Evolutionary conservation across 2,329 filamentous ascomycete genomes (phyloP).

Genomic region (Aspergillus amoenus): DNA sequence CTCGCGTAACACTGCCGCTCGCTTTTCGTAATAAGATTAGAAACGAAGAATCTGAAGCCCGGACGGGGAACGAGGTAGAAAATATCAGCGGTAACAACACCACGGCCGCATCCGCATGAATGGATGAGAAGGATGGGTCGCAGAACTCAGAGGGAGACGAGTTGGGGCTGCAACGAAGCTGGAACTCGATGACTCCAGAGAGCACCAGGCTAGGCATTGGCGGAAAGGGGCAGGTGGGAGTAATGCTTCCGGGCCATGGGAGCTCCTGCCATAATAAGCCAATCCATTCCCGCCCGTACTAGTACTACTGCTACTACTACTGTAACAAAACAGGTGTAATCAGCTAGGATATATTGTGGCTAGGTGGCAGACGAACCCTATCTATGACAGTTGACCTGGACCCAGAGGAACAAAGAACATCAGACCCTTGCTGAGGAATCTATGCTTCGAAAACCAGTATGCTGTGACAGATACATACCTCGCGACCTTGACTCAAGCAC

Average conservation of each 20-base stretch:
- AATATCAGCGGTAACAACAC: constrained; percentile 22
- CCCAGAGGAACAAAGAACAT: background rate
- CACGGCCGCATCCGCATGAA: constrained; percentile 4
- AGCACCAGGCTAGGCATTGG: no score
- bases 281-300: background rate
- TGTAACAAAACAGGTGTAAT: background rate
- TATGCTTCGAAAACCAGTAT: background rate
- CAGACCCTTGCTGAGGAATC: background rate
- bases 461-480: background rate
- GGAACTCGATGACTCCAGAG: no score
- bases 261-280: constrained; percentile 7
- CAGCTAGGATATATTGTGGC: background rate
- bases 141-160: background rate
- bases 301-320: background rate
- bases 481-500: constrained; percentile 7
- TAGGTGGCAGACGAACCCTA: background rate
- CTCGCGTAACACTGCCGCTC: constrained; percentile 6
- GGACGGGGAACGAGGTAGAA: constrained; percentile 14
- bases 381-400: background rate
- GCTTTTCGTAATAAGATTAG: constrained; percentile 35
- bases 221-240: background rate
- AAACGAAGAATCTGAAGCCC: constrained; percentile 17
- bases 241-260: background rate
- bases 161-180: background rate
- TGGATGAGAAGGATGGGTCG: background rate